phyloP scores from a whole-genome alignment of 352 stramenopile species.

The Phytopythium litorale region DNA sequence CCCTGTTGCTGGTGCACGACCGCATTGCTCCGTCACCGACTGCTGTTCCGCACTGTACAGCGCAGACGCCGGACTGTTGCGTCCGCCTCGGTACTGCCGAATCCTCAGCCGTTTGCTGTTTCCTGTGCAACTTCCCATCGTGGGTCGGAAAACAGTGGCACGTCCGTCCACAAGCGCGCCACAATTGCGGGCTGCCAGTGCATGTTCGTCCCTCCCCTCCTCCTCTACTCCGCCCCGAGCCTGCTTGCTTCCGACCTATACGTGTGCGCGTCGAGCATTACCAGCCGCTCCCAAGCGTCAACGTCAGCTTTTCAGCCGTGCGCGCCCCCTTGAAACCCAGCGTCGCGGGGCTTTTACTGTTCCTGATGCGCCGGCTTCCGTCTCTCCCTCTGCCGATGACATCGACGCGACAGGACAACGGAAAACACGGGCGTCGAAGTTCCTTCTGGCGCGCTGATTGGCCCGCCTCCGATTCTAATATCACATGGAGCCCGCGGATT shows the following conservation, averaged over 20 bases:
- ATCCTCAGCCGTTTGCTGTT: not conserved
- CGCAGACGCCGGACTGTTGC: not conserved
- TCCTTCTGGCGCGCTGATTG: not conserved
- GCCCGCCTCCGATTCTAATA: not conserved
- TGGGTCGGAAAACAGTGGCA: not conserved
- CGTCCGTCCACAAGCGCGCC: not conserved
- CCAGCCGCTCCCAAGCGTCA: not conserved
- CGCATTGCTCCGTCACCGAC: not conserved
- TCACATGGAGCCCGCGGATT: not conserved
- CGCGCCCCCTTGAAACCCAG: not conserved
- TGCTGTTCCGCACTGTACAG: not conserved
- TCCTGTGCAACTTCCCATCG: not conserved
- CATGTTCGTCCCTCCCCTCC: not conserved
- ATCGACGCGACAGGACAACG: slow-evolving; percentile 4
- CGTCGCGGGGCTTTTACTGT: not conserved
- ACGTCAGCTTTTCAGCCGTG: not conserved
- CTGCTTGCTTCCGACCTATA: not conserved
- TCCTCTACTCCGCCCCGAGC: not conserved
- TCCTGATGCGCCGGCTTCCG: not conserved
- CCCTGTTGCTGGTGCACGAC: not conserved
- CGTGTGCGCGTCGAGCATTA: not conserved
- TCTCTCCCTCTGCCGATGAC: slow-evolving; percentile 7
- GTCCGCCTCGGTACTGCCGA: not conserved
- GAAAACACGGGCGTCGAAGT: not conserved
- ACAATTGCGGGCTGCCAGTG: not conserved